Evolutionary conservation across 192 early-diverging fungal species (phyloP), one percentile per base, ranked within the genome.

Genomic region (Allomyces arbusculus): DNA sequence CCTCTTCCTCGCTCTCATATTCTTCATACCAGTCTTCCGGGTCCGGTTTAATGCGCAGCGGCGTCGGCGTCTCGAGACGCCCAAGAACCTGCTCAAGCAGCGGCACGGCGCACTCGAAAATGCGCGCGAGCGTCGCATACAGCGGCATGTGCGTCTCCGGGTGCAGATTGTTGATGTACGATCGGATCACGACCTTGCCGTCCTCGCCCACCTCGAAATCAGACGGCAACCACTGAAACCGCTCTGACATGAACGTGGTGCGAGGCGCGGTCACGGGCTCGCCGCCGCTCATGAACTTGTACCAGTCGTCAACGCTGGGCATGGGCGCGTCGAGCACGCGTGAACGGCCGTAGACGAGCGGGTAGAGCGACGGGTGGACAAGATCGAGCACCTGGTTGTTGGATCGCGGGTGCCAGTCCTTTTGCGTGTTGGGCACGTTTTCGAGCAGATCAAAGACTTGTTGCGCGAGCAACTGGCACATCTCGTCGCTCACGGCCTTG

Each of bases 151-250:
- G 70, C 43, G 78, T 70, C 22, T 66, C 25, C 10, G 82, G 86
- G 55, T 88, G 79, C 24, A 88, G 62, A 64, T 88, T 89, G 78
- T 89, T 88, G 76, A 90, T 89, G 70, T 89, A 89, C 1, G 84
- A 86, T 24, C 64, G 45, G 23, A 83, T 70, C 1, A 62, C 61
- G 23, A 76, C 69, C 50, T 14, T 58, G 43, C 86, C 85, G 33
- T 79, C 73, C 0, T 74, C 61, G 22, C 25, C 62, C 1, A 89
- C 75, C 3, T 69, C 64, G 67, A 87, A 84, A 44, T 86, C 88
- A 7, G 80, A 68, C 0, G 88, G 87, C 20, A 89, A 75, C 86
- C 84, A 86, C 68, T 86, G 80, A 64, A 69, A 84, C 62, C 45
- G 14, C 33, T 40, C 33, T 7, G 33, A 40, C 33, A 40, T 40